A percentile compares a stretch with the other conserved stretches of the same genome.
Conservation (phyloP, 352 stramenopile genomes). For the Blastocystis sp. region DNA sequence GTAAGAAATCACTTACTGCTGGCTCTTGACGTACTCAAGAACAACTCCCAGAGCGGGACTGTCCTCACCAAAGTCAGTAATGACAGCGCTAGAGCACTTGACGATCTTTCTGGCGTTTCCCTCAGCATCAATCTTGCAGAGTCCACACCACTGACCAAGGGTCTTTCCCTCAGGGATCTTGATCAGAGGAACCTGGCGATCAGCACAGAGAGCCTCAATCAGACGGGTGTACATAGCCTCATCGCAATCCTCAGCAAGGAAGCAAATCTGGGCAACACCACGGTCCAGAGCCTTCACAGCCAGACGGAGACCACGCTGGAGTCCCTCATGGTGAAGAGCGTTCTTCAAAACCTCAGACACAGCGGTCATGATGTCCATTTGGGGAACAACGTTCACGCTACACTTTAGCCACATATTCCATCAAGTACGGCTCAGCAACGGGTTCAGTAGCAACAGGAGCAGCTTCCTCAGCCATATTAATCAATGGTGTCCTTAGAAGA, state of each 20-base stretch:
- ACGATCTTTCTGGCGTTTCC: slow-evolving; percentile 96
- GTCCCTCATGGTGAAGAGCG: slow-evolving; percentile 93
- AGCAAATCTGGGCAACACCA: slow-evolving; percentile 90
- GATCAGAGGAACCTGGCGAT: slow-evolving; percentile 85
- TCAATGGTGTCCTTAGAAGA: slow-evolving; percentile 64
- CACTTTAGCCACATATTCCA: background rate
- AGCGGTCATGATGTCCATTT: slow-evolving; percentile 79
- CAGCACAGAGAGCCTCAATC: slow-evolving; percentile 81
- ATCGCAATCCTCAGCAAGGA: slow-evolving; percentile 96
- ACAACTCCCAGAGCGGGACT: slow-evolving; percentile 91
- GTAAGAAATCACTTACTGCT: slow-evolving; percentile 64
- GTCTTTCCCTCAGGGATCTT: slow-evolving; percentile 86
- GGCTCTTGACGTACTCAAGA: slow-evolving; percentile 93
- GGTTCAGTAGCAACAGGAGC: slow-evolving; percentile 60
- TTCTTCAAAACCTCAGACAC: slow-evolving; percentile 96
- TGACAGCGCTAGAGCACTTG: slow-evolving; percentile 90
- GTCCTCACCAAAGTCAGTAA: slow-evolving; percentile 99
- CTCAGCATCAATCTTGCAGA: slow-evolving; percentile 95
- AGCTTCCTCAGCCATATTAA: slow-evolving; percentile 63
- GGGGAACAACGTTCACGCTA: slow-evolving; percentile 54
- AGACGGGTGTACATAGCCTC: slow-evolving; percentile 98
- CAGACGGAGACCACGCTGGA: slow-evolving; percentile 96
- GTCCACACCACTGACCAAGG: slow-evolving; percentile 94
- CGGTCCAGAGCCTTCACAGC: slow-evolving; percentile 96
- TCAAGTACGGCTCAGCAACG: slow-evolving; percentile 21